Conservation (phyloP, 345 rosid species). For the Dipteronia sinensis region DNA sequence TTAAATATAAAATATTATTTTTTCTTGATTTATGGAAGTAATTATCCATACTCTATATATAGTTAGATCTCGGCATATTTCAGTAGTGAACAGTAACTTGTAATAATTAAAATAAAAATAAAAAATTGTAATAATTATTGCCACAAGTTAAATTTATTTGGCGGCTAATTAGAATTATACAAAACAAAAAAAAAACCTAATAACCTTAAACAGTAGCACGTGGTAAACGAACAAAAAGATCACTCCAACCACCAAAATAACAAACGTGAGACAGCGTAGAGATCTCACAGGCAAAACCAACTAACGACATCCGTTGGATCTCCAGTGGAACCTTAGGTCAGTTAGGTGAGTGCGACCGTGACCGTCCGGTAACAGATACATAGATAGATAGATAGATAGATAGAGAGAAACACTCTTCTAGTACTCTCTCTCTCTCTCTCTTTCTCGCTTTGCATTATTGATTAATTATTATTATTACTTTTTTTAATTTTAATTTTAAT, state of each 20-base stretch:
- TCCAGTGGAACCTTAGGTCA: conserved; percentile 28
- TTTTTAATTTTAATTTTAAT: neutral
- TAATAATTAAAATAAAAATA: no score
- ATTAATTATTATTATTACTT: neutral
- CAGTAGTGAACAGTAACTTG: no score
- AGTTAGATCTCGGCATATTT: no score
- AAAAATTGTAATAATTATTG: no score
- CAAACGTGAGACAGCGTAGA: neutral
- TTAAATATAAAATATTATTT: no score
- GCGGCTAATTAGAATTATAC: neutral
- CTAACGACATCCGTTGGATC: conserved; percentile 18
- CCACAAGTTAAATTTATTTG: neutral
- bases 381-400: no score
- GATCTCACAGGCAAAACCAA: neutral
- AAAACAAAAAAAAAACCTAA: no score
- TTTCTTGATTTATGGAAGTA: no score
- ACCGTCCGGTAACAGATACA: conserved; percentile 1
- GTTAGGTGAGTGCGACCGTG: conserved; percentile 23
- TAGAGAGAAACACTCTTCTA: no score
- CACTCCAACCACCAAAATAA: neutral
- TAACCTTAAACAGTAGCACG: neutral
- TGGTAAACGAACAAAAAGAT: neutral
- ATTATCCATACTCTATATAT: no score
- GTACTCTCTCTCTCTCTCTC: neutral
- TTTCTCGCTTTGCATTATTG: neutral